Conservation (phyloP, 1,139 yeast genomes). For the Blastobotrys indianensis region DNA sequence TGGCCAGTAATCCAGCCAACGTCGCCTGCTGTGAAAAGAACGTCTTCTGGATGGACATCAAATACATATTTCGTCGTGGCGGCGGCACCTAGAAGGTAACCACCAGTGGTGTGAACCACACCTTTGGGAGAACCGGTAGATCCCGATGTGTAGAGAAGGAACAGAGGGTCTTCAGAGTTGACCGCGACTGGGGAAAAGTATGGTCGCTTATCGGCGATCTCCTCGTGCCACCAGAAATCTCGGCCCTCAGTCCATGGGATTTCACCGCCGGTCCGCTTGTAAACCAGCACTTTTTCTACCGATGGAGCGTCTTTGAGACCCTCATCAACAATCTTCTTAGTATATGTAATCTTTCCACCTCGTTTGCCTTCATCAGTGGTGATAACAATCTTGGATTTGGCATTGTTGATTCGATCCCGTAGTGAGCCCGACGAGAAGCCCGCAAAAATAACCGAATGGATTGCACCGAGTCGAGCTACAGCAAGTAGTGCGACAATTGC, state of each 20-base stretch:
- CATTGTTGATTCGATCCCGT: constrained; percentile 85
- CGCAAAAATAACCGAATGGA: constrained; percentile 94
- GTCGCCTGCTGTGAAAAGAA: constrained; percentile 95
- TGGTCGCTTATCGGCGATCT: constrained; percentile 70
- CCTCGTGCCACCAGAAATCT: constrained; percentile 94
- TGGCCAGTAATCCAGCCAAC: constrained; percentile 99
- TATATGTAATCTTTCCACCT: constrained; percentile 89
- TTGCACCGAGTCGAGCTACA: constrained; percentile 90
- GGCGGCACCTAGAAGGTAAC: constrained; percentile 91
- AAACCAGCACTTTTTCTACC: constrained; percentile 79
- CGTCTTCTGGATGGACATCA: constrained; percentile 84
- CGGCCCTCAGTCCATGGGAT: constrained; percentile 73
- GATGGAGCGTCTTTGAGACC: constrained; percentile 74
- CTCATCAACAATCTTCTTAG: constrained; percentile 92
- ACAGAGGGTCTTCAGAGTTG: constrained; percentile 86
- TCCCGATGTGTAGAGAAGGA: constrained; percentile 91
- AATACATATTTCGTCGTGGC: constrained; percentile 89
- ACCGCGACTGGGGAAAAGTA: constrained; percentile 86
- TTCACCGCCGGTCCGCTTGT: constrained; percentile 74
- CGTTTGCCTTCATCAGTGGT: constrained; percentile 96
- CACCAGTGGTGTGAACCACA: constrained; percentile 92
- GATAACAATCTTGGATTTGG: constrained; percentile 80
- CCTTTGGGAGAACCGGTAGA: constrained; percentile 99
- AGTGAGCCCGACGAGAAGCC: constrained; percentile 95
- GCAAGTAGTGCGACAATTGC: constrained; percentile 94